These are phyloP conservation scores for Vitis hybrid DNA, from an alignment of 177 flowering plant genomes.

Conservation along the genomic window DNA sequence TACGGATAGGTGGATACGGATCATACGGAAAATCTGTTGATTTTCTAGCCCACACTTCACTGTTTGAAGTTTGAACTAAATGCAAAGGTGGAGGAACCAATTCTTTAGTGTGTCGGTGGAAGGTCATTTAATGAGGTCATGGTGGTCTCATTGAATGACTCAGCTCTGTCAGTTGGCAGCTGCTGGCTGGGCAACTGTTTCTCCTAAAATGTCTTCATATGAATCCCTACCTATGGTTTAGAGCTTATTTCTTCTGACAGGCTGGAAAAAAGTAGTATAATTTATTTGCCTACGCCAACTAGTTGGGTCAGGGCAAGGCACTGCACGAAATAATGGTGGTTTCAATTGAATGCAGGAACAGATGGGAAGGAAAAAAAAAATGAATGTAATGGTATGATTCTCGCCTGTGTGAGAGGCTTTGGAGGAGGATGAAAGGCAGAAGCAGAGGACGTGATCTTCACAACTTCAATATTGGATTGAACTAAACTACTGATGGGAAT, in stretches of 20 bases:
- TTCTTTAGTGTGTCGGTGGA: slow-evolving; percentile 23
- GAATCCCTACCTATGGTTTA: slow-evolving; percentile 3
- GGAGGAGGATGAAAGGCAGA: no score
- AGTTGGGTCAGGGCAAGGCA: background rate
- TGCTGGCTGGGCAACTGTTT: background rate
- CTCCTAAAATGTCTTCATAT: background rate
- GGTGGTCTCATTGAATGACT: slow-evolving; percentile 5
- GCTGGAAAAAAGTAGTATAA: slow-evolving; percentile 13
- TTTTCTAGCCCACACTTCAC: background rate
- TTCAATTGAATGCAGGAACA: background rate
- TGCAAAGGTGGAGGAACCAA: slow-evolving; percentile 7
- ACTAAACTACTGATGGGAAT: no score
- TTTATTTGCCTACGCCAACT: slow-evolving; percentile 9
- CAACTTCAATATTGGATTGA: no score
- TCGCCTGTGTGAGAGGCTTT: no score
- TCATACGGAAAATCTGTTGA: slow-evolving; percentile 15
- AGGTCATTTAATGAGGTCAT: slow-evolving; percentile 14
- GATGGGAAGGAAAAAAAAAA: no score
- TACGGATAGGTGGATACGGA: slow-evolving; percentile 10
- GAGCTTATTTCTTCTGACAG: slow-evolving; percentile 10
- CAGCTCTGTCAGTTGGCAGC: slow-evolving; percentile 5
- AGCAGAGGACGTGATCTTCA: no score
- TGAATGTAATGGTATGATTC: no score
- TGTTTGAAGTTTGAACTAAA: slow-evolving; percentile 12
- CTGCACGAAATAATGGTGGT: background rate